Evolutionary conservation across 495 filamentous ascomycete genomes (phyloP).

Genomic region (Geoglossum glabrum): DNA sequence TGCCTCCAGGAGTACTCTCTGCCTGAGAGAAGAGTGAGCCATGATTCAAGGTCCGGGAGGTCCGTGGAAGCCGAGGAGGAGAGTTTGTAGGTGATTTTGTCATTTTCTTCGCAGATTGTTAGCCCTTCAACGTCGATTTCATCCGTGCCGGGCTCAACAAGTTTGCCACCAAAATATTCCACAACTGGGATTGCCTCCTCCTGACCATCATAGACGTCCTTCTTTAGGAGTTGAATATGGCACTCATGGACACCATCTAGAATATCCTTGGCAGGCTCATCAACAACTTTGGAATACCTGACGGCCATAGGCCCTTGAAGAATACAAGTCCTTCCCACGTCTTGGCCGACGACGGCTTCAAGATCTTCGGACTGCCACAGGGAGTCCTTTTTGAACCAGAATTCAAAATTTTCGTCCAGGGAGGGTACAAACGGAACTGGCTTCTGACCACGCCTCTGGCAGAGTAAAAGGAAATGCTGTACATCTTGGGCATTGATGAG

Average conservation of each 20-base stretch:
- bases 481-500: conserved; percentile 95
- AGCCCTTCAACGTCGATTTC: conserved; percentile 59
- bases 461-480: conserved; percentile 88
- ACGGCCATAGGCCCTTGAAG: conserved; percentile 87
- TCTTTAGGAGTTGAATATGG: conserved; percentile 59
- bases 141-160: conserved; percentile 30
- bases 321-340: conserved; percentile 88
- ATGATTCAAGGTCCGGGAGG: conserved; percentile 59
- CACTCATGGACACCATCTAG: conserved; percentile 71
- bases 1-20: conserved; percentile 71
- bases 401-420: conserved; percentile 89
- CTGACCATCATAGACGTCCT: conserved; percentile 60
- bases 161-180: conserved; percentile 86
- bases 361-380: conserved; percentile 98
- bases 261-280: conserved; percentile 88
- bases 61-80: conserved; percentile 45
- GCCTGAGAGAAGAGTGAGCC: conserved; percentile 82
- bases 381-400: conserved; percentile 99
- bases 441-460: conserved; percentile 83
- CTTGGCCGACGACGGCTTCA: conserved; percentile 84
- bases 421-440: conserved; percentile 87
- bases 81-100: conserved; percentile 63
- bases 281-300: conserved; percentile 68
- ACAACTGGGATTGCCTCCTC: conserved; percentile 57
- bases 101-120: conserved; percentile 47